Evolutionary conservation across 768 basidiomycete species (phyloP).

Genomic region (Podaxis sp.): DNA sequence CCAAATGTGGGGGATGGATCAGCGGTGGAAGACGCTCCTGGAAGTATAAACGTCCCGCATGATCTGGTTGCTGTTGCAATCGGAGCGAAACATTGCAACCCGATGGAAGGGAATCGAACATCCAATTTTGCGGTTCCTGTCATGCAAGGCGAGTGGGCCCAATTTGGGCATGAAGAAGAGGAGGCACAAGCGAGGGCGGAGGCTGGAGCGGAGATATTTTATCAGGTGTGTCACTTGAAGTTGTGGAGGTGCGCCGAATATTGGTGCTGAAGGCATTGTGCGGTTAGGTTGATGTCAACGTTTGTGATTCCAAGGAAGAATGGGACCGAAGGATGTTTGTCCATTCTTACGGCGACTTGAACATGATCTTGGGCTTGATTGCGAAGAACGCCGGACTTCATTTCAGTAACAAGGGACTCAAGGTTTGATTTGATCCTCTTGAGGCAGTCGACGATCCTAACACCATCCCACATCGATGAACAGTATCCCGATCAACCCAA

Average conservation of each 20-base stretch:
- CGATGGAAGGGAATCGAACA: conserved; percentile 50
- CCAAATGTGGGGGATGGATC: background rate
- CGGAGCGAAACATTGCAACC: conserved; percentile 45
- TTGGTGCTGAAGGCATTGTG: background rate
- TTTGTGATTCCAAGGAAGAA: conserved; percentile 49
- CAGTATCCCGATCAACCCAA: conserved; percentile 39
- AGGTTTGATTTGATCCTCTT: conserved; percentile 33
- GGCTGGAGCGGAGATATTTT: conserved; percentile 33
- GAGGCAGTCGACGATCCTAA: background rate
- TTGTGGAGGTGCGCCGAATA: background rate
- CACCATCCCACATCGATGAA: background rate
- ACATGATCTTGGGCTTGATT: conserved; percentile 64
- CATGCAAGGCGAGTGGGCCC: conserved; percentile 35
- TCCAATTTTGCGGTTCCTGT: conserved; percentile 63
- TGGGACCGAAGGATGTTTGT: conserved; percentile 53
- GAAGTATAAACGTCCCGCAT: conserved; percentile 28
- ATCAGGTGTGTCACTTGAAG: conserved; percentile 32
- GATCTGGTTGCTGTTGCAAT: conserved; percentile 37
- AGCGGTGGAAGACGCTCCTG: background rate
- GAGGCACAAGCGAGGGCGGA: conserved; percentile 26
- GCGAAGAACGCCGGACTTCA: conserved; percentile 49
- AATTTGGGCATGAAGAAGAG: conserved; percentile 24
- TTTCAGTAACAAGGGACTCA: conserved; percentile 54
- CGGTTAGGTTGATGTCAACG: conserved; percentile 59
- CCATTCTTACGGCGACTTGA: conserved; percentile 68